Evolutionary conservation across 2,329 filamentous ascomycete species (phyloP).

Genomic region (Periconia sp.): DNA sequence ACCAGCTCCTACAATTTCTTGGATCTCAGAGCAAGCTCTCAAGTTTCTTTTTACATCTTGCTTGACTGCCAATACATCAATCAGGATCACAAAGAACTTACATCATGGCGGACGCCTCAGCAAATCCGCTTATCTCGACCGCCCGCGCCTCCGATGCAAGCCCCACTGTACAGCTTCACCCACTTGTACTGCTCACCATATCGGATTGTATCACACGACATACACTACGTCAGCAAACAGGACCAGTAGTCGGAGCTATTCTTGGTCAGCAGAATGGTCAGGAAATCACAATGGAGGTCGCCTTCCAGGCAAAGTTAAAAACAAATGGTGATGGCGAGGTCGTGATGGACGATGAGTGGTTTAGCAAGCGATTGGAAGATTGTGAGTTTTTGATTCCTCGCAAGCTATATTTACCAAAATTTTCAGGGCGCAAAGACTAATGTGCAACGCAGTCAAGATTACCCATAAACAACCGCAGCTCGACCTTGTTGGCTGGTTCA

Average conservation of each 20-base stretch:
- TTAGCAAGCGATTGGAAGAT: constrained; percentile 78
- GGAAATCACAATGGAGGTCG: constrained; percentile 89
- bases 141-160: constrained; percentile 68
- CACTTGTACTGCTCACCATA: constrained; percentile 92
- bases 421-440: no score
- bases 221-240: constrained; percentile 74
- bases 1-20: constrained; percentile 9
- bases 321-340: constrained; percentile 60
- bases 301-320: constrained; percentile 76
- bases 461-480: constrained; percentile 86
- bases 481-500: constrained; percentile 89
- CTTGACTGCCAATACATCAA: neutral
- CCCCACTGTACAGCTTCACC: constrained; percentile 84
- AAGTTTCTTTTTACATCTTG: neutral
- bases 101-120: constrained; percentile 44
- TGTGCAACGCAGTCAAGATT: constrained; percentile 69
- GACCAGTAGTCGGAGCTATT: constrained; percentile 84
- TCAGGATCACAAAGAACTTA: neutral
- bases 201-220: constrained; percentile 96
- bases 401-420: neutral
- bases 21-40: constrained; percentile 10
- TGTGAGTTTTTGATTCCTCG: constrained; percentile 63
- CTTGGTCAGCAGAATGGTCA: constrained; percentile 90
- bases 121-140: constrained; percentile 53
- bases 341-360: constrained; percentile 73